Conservation (phyloP, 75 land plant species). For the Pinus taeda region DNA sequence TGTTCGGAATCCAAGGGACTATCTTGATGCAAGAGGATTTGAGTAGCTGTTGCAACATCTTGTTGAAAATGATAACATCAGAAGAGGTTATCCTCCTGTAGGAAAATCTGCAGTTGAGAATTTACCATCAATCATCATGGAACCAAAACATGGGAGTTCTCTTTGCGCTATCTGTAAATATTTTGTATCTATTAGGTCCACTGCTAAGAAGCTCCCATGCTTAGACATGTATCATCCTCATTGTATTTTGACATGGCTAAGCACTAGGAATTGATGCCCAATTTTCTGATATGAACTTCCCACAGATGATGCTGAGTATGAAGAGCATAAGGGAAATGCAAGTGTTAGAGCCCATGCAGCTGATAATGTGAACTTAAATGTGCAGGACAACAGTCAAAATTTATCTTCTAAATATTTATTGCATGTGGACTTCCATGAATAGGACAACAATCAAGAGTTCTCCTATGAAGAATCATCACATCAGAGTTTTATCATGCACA, state of each 20-base stretch:
- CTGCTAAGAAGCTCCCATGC: conserved; percentile 68
- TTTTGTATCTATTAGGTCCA: conserved; percentile 19
- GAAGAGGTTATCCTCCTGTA: conserved; percentile 78
- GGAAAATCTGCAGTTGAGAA: conserved; percentile 37
- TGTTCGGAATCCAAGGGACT: conserved; percentile 50
- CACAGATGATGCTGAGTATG: conserved; percentile 76
- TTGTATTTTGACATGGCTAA: conserved; percentile 79
- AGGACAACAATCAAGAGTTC: not conserved
- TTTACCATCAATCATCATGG: conserved; percentile 37
- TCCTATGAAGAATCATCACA: conserved; percentile 1
- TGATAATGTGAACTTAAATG: conserved; percentile 1
- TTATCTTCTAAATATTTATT: not conserved
- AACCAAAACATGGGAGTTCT: conserved; percentile 35
- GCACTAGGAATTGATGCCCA: conserved; percentile 67
- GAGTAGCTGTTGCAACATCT: conserved; percentile 54
- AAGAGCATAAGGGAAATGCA: conserved; percentile 28
- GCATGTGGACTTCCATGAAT: not conserved
- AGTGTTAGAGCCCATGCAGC: not conserved
- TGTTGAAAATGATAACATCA: conserved; percentile 44
- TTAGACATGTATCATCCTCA: conserved; percentile 61
- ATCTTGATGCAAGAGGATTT: conserved; percentile 47
- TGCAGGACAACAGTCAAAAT: not conserved
- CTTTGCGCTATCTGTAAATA: conserved; percentile 74
- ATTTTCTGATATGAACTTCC: conserved; percentile 77
- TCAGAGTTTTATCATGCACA: not conserved